These are phyloP conservation scores for Corylus avellana DNA, from an alignment of 306 rosid species.

Conservation along the genomic window DNA sequence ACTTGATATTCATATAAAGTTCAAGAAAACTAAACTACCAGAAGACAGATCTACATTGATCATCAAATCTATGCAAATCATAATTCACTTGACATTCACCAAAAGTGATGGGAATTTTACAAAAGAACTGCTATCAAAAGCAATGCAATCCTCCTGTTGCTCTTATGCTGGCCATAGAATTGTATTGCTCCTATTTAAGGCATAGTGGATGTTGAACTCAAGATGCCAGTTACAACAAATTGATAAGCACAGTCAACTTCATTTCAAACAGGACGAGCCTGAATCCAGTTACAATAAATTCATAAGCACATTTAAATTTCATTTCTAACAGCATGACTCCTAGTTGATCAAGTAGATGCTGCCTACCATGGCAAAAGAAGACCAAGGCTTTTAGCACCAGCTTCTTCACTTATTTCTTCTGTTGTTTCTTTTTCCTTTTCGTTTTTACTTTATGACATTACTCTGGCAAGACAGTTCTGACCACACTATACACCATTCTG, in stretches of 20 bases:
- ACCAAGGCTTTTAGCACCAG: background rate
- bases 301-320: too few relatives aligned
- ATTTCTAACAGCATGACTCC: too few relatives aligned
- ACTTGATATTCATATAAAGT: background rate
- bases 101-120: background rate
- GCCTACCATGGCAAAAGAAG: background rate
- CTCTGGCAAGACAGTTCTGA: too few relatives aligned
- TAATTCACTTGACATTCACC: background rate
- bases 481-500: background rate
- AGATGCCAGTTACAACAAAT: too few relatives aligned
- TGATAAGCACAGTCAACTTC: too few relatives aligned
- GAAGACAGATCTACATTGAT: background rate
- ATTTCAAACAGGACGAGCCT: too few relatives aligned
- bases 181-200: background rate
- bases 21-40: background rate
- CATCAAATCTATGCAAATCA: background rate
- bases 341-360: too few relatives aligned
- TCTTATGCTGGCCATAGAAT: background rate
- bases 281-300: too few relatives aligned
- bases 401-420: background rate
- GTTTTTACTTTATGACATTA: background rate
- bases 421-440: background rate
- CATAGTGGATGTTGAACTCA: background rate
- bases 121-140: conserved; percentile 3
- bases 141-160: conserved; percentile 4